Evolutionary conservation across 805 yeast genomes (phyloP).

Genomic region (Saccharomycopsis fodiens): DNA sequence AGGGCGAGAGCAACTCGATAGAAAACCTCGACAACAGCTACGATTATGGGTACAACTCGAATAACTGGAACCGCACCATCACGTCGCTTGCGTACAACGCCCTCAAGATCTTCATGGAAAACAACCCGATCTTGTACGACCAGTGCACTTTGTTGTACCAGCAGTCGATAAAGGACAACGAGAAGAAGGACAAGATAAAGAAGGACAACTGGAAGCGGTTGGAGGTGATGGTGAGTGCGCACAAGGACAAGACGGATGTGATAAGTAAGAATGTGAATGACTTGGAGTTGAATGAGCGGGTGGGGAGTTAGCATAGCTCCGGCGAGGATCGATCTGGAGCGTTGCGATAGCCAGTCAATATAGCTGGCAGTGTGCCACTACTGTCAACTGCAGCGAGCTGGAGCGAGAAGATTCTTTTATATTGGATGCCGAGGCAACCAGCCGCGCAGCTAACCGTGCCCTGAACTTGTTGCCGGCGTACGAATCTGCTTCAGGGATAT

Average conservation of each 20-base stretch:
- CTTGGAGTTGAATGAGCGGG: constrained; percentile 9
- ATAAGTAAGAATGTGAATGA: constrained; percentile 12
- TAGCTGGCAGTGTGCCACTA: no score
- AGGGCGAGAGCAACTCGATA: constrained; percentile 1
- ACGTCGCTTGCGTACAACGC: constrained; percentile 89
- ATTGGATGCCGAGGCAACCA: no score
- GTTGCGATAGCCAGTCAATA: no score
- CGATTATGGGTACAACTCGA: constrained; percentile 22
- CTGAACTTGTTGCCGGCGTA: no score
- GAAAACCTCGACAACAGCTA: constrained; percentile 23
- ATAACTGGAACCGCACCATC: constrained; percentile 90
- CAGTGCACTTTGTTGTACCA: constrained; percentile 86
- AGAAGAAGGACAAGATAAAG: constrained; percentile 51
- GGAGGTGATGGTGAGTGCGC: constrained; percentile 47
- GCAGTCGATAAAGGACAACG: constrained; percentile 69
- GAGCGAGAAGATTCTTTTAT: no score
- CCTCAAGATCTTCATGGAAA: constrained; percentile 83
- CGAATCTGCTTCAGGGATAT: no score
- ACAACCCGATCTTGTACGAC: constrained; percentile 84
- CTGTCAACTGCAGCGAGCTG: no score
- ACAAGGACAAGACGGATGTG: constrained; percentile 14
- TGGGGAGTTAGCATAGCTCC: no score
- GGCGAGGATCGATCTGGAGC: no score
- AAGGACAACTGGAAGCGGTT: constrained; percentile 65
- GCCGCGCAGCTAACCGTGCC: no score